These are phyloP conservation scores for Naematelia aurantialba DNA, from an alignment of 768 basidiomycete species.

Conservation along the genomic window DNA sequence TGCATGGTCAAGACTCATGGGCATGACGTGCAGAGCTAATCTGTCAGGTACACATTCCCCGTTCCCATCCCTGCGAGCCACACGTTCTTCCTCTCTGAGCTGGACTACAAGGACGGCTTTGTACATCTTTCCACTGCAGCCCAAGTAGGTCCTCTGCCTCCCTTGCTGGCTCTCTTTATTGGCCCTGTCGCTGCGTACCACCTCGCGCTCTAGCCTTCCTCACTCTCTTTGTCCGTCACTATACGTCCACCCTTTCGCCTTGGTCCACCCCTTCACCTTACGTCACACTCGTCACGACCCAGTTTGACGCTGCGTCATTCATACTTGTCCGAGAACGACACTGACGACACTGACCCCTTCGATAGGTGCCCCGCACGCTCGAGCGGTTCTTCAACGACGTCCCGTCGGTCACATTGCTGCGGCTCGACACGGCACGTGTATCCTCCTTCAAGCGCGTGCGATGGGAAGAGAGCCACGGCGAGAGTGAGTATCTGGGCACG, in stretches of 20 bases:
- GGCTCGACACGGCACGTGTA: slow-evolving; percentile 39
- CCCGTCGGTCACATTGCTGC: slow-evolving; percentile 41
- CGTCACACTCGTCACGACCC: not conserved
- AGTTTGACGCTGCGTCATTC: no score
- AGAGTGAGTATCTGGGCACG: slow-evolving; percentile 20
- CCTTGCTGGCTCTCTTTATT: no score
- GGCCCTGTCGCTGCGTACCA: no score
- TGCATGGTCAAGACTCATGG: no score
- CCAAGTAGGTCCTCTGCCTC: slow-evolving; percentile 38
- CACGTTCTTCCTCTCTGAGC: slow-evolving; percentile 51
- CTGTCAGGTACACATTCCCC: slow-evolving; percentile 44
- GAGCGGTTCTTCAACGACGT: slow-evolving; percentile 52
- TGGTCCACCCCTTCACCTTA: not conserved
- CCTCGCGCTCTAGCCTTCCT: no score
- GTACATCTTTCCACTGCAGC: slow-evolving; percentile 55
- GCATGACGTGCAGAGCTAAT: no score
- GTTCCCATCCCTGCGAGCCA: slow-evolving; percentile 49
- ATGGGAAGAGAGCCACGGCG: slow-evolving; percentile 34
- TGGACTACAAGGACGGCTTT: slow-evolving; percentile 55
- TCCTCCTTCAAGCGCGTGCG: slow-evolving; percentile 44
- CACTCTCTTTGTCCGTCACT: no score
- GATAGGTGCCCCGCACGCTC: slow-evolving; percentile 49
- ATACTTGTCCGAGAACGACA: no score
- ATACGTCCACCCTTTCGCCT: no score
- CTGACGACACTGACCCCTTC: no score